These are phyloP conservation scores for Solidago caesia DNA, from an alignment of 129 eudicot genomes.

Conservation along the genomic window DNA sequence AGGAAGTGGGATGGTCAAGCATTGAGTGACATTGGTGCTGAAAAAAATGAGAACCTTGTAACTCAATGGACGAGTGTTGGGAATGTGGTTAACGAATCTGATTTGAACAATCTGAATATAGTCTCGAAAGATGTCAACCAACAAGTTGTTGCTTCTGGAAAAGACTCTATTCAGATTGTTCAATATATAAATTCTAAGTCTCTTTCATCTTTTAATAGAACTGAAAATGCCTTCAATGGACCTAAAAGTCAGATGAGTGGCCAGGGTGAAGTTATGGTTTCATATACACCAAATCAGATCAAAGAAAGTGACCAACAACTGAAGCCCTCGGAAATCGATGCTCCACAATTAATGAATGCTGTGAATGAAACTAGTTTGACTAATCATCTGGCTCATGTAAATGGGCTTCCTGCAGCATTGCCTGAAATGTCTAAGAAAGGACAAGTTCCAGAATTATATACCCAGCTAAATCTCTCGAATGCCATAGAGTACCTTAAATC, in stretches of 20 bases:
- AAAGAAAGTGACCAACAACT: constrained; percentile 24
- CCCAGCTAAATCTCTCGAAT: constrained; percentile 30
- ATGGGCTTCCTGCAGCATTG: constrained; percentile 12
- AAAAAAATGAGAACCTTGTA: constrained; percentile 17
- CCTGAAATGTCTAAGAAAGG: constrained; percentile 22
- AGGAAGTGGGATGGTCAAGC: constrained; percentile 25
- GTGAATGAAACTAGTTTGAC: constrained; percentile 20
- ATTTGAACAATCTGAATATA: constrained; percentile 1
- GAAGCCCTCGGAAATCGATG: constrained; percentile 23
- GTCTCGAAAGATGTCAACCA: constrained; percentile 21
- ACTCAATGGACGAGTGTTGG: constrained; percentile 16
- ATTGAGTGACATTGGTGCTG: constrained; percentile 10
- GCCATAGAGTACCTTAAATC: constrained; percentile 26
- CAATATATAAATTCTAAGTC: constrained; percentile 16
- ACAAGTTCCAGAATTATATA: constrained; percentile 29
- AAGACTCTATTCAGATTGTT: constrained; percentile 26
- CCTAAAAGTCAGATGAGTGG: constrained; percentile 34
- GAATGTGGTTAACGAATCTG: constrained; percentile 8
- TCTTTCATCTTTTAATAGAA: constrained; percentile 29
- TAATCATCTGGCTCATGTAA: constrained; percentile 36
- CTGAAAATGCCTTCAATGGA: constrained; percentile 21
- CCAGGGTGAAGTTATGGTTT: constrained; percentile 17
- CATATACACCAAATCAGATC: constrained; percentile 13
- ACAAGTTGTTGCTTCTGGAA: constrained; percentile 23
- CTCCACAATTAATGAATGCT: constrained; percentile 14